A percentile compares a stretch with the other conserved stretches of the same genome.
Evolutionary conservation across 2,329 filamentous ascomycete genomes (phyloP).

Genomic region (Sporothrix inflata): DNA sequence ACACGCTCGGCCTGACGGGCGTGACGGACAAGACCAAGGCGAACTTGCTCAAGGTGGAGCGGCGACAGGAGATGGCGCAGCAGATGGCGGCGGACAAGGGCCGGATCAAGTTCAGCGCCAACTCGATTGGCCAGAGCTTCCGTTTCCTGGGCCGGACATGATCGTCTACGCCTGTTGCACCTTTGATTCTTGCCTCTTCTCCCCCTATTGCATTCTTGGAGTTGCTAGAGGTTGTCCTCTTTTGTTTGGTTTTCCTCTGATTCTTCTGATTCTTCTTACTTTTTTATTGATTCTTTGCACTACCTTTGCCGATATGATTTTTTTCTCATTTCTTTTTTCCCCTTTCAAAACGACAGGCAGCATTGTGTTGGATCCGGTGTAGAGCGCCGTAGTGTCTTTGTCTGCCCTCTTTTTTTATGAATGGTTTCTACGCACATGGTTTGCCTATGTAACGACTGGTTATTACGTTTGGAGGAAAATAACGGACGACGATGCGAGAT

Average conservation of each 20-base stretch:
- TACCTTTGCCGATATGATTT: background rate
- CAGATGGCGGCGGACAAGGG: constrained; percentile 27
- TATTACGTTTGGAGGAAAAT: background rate
- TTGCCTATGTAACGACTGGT: constrained; percentile 3
- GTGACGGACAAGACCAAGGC: constrained; percentile 31
- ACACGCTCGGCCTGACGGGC: constrained; percentile 29
- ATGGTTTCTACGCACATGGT: background rate
- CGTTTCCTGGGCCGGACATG: constrained; percentile 30
- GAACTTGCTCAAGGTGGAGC: constrained; percentile 29
- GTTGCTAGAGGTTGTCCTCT: background rate
- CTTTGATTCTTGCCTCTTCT: background rate
- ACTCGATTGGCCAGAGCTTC: constrained; percentile 34
- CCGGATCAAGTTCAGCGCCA: constrained; percentile 31
- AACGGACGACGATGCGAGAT: background rate
- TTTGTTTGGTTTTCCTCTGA: background rate
- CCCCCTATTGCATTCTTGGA: background rate
- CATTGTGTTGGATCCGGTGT: background rate
- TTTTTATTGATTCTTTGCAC: background rate
- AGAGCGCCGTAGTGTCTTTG: background rate
- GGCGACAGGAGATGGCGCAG: constrained; percentile 25
- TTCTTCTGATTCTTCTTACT: background rate
- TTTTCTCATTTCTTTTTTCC: background rate
- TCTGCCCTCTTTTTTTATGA: background rate
- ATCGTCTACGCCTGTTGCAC: background rate
- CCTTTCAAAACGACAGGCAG: background rate